Evolutionary conservation across 2,329 filamentous ascomycete species (phyloP).

Genomic region (Coleophoma eucalyptorum): DNA sequence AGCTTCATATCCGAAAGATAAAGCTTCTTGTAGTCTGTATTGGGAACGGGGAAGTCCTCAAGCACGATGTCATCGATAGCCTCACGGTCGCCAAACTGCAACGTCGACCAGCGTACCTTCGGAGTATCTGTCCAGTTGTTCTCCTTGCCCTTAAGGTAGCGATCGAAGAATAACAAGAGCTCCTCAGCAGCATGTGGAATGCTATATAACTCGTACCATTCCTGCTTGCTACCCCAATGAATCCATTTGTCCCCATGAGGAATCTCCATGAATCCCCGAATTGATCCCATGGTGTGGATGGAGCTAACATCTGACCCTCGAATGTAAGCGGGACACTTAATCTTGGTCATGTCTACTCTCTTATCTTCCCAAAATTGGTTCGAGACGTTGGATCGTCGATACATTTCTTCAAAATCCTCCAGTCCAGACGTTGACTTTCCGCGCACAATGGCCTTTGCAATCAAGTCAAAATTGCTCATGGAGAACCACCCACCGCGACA

Average conservation of each 20-base stretch:
- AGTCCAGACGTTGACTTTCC: background rate
- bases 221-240: constrained; percentile 27
- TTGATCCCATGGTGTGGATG: constrained; percentile 7
- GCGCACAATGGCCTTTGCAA: background rate
- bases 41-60: constrained; percentile 29
- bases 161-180: constrained; percentile 40
- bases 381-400: constrained; percentile 1
- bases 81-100: constrained; percentile 14
- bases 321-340: constrained; percentile 12
- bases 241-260: constrained; percentile 9
- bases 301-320: constrained; percentile 3
- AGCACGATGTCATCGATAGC: constrained; percentile 28
- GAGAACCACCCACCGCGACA: constrained; percentile 8
- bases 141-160: constrained; percentile 35
- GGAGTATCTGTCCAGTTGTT: constrained; percentile 46
- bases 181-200: constrained; percentile 30
- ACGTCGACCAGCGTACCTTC: constrained; percentile 33
- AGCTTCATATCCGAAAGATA: constrained; percentile 19
- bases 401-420: constrained; percentile 10
- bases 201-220: constrained; percentile 40
- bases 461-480: constrained; percentile 3
- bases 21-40: constrained; percentile 29
- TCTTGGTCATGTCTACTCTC: constrained; percentile 2
- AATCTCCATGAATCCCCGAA: constrained; percentile 3
- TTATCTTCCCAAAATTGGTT: constrained; percentile 14